phyloP scores from a whole-genome alignment of 805 yeast species.

The Teunomyces funiuensis region DNA sequence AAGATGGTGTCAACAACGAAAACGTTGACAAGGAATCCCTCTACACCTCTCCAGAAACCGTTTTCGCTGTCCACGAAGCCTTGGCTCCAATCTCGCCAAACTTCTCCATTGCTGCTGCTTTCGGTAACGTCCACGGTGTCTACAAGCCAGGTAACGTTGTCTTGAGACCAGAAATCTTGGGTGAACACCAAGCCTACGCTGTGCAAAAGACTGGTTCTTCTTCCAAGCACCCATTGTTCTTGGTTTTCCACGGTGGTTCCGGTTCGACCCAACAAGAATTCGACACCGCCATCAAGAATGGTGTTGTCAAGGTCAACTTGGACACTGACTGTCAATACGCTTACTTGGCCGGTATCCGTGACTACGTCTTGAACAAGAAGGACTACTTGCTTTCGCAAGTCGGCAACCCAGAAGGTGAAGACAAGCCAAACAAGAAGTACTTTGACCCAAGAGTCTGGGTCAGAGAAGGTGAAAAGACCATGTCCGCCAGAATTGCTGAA shows the following conservation, averaged over 20 bases:
- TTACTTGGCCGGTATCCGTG: conserved; percentile 95
- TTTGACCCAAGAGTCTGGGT: conserved; percentile 99
- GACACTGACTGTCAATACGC: conserved; percentile 99
- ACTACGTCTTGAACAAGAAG: conserved; percentile 93
- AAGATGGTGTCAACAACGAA: conserved; percentile 99
- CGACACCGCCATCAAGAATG: conserved; percentile 84
- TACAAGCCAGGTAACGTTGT: conserved; percentile 99
- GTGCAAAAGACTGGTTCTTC: conserved; percentile 57
- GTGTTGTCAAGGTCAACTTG: conserved; percentile 98
- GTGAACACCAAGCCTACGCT: conserved; percentile 93
- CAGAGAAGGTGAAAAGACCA: conserved; percentile 99
- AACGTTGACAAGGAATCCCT: conserved; percentile 80
- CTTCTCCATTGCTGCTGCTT: conserved; percentile 99
- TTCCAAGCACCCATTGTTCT: conserved; percentile 75
- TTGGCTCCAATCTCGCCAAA: conserved; percentile 88
- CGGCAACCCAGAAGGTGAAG: conserved; percentile 99
- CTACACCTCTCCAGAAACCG: conserved; percentile 95
- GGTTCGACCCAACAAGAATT: conserved; percentile 94
- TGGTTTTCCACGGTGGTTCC: conserved; percentile 99
- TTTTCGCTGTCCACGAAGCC: conserved; percentile 87
- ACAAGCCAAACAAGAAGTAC: conserved; percentile 99
- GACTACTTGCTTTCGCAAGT: conserved; percentile 87
- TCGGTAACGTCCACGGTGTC: conserved; percentile 99
- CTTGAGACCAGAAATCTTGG: conserved; percentile 88
- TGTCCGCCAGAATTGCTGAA: conserved; percentile 80